phyloP scores from a whole-genome alignment of 2,329 filamentous ascomycete species.

The Mycocentrospora acerina region DNA sequence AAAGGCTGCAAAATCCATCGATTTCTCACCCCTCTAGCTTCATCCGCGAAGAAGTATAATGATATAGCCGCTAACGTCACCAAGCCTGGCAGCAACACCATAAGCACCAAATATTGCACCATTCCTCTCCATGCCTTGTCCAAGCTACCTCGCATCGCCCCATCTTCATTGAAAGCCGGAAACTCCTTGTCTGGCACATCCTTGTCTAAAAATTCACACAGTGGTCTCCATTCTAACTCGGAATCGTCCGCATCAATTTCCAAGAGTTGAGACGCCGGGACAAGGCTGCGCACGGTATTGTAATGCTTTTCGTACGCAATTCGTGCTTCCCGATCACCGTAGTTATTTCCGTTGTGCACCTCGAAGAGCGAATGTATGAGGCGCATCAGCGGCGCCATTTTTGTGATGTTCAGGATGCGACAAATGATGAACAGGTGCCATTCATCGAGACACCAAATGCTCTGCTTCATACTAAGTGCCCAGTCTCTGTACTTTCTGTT shows the following conservation, averaged over 20 bases:
- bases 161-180: conserved; percentile 24
- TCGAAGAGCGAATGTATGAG: conserved; percentile 25
- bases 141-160: conserved; percentile 18
- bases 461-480: conserved; percentile 28
- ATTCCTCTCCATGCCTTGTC: conserved; percentile 24
- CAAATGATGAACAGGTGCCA: conserved; percentile 22
- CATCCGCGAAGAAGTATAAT: conserved; percentile 12
- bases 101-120: conserved; percentile 19
- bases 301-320: conserved; percentile 29
- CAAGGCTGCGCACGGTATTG: conserved; percentile 21
- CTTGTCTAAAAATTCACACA: conserved; percentile 31
- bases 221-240: conserved; percentile 19
- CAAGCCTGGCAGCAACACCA: conserved; percentile 15
- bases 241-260: conserved; percentile 25
- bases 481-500: conserved; percentile 29
- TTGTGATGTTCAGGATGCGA: conserved; percentile 19
- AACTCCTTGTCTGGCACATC: conserved; percentile 21
- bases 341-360: conserved; percentile 25
- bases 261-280: conserved; percentile 23
- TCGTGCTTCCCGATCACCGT: conserved; percentile 20
- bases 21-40: conserved; percentile 13
- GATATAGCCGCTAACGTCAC: conserved; percentile 6
- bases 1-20: conserved; percentile 8
- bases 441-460: conserved; percentile 26
- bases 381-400: conserved; percentile 25